A percentile compares a stretch with the other conserved stretches of the same genome.
These are phyloP conservation scores for Solanum tarijense DNA, from an alignment of 257 asterid species.

Conservation along the genomic window DNA sequence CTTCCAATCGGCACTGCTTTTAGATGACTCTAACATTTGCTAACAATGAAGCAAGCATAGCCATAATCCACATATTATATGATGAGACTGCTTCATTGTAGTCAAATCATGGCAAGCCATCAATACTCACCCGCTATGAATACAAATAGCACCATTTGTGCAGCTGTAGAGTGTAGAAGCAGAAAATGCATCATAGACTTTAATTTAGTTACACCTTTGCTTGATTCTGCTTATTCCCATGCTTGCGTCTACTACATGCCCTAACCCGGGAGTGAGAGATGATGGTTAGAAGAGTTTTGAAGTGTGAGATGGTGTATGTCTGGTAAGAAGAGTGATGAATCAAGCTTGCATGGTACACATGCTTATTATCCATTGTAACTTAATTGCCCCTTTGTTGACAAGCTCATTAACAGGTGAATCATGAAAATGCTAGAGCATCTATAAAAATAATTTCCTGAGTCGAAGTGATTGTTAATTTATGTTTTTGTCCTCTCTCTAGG, in stretches of 20 bases:
- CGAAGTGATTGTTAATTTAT: not conserved
- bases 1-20: not conserved
- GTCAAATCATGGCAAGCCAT: not conserved
- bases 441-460: not conserved
- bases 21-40: not conserved
- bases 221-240: not conserved
- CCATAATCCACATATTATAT: not conserved
- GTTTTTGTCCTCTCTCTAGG: not conserved
- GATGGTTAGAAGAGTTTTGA: not conserved
- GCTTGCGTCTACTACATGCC: not conserved
- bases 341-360: not conserved
- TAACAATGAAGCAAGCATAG: not conserved
- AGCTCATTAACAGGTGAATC: not conserved
- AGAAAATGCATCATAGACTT: not conserved
- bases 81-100: not conserved
- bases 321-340: not conserved
- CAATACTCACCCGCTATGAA: not conserved
- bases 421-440: not conserved
- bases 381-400: not conserved
- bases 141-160: not conserved
- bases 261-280: not conserved
- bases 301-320: not conserved
- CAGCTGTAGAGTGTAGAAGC: not conserved
- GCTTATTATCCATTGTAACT: not conserved
- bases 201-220: not conserved